A percentile compares a stretch with the other conserved stretches of the same genome.
These are phyloP conservation scores for Asterochloris erici DNA, from an alignment of 139 green algal species.

Conservation along the genomic window DNA sequence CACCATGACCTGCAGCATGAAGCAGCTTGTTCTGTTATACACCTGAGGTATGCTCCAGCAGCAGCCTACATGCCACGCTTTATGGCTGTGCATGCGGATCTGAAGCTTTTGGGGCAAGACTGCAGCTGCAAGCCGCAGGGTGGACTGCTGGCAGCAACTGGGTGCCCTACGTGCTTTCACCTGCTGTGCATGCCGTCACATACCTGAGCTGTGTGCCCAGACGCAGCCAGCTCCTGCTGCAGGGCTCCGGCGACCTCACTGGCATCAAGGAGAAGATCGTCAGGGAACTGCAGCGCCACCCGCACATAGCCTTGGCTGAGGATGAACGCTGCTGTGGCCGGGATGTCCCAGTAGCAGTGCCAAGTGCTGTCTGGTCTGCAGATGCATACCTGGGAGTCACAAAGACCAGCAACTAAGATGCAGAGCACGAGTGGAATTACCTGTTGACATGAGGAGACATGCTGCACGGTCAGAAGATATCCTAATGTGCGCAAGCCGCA, in stretches of 20 bases:
- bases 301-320: conserved; percentile 22
- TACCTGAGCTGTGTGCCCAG: conserved; percentile 24
- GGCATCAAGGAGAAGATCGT: conserved; percentile 53
- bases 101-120: not conserved
- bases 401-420: no score
- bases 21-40: not conserved
- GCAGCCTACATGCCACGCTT: conserved; percentile 1
- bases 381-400: no score
- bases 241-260: conserved; percentile 30
- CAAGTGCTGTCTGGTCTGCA: not conserved
- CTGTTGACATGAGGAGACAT: no score
- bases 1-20: conserved; percentile 56
- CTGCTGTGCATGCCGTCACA: not conserved
- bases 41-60: not conserved
- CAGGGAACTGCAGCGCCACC: conserved; percentile 73
- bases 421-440: no score
- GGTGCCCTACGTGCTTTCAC: not conserved
- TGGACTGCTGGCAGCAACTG: not conserved
- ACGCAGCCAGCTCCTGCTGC: conserved; percentile 12
- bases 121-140: not conserved
- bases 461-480: no score
- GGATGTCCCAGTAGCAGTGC: conserved; percentile 16
- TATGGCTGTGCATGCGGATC: not conserved
- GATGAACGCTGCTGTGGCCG: conserved; percentile 46
- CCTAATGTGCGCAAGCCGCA: no score